These are phyloP conservation scores for Aleurites moluccanus DNA, from an alignment of 441 rosid genomes.

Conservation along the genomic window DNA sequence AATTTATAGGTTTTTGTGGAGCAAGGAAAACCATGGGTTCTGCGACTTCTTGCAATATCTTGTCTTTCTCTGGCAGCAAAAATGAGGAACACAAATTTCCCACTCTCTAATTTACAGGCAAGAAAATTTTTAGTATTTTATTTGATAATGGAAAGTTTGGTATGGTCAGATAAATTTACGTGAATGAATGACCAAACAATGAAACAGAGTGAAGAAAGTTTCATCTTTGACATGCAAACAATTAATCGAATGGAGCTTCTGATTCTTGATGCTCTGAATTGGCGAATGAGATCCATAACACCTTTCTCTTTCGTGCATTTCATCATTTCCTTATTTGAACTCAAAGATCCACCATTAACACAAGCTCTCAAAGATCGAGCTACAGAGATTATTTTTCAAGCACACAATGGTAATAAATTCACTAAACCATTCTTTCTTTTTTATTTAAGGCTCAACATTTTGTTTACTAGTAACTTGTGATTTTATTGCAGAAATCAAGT, in stretches of 20 bases:
- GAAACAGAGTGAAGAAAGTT: constrained; percentile 38
- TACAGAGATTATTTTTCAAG: constrained; percentile 41
- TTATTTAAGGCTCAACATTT: neutral
- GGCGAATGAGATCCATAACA: constrained; percentile 74
- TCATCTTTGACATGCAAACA: constrained; percentile 40
- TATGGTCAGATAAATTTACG: neutral
- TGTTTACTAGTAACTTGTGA: neutral
- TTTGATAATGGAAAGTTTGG: too few relatives aligned
- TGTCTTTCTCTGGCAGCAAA: constrained; percentile 65
- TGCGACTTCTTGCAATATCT: constrained; percentile 44
- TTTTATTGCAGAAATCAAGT: constrained; percentile 37
- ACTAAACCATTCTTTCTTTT: neutral
- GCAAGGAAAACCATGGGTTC: constrained; percentile 55
- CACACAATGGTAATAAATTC: constrained; percentile 45
- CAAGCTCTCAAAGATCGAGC: constrained; percentile 55
- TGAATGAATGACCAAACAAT: neutral
- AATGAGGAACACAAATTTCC: constrained; percentile 42
- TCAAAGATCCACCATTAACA: constrained; percentile 40
- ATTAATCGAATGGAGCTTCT: constrained; percentile 56
- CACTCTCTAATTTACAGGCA: constrained; percentile 47
- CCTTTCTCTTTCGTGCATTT: constrained; percentile 59
- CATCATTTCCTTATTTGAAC: constrained; percentile 46
- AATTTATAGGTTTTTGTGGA: constrained; percentile 20
- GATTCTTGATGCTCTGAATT: constrained; percentile 53
- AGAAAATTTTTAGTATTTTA: neutral